Evolutionary conservation across 1,284 basidiomycete genomes (phyloP).

Genomic region (Leccinum ponderosum): DNA sequence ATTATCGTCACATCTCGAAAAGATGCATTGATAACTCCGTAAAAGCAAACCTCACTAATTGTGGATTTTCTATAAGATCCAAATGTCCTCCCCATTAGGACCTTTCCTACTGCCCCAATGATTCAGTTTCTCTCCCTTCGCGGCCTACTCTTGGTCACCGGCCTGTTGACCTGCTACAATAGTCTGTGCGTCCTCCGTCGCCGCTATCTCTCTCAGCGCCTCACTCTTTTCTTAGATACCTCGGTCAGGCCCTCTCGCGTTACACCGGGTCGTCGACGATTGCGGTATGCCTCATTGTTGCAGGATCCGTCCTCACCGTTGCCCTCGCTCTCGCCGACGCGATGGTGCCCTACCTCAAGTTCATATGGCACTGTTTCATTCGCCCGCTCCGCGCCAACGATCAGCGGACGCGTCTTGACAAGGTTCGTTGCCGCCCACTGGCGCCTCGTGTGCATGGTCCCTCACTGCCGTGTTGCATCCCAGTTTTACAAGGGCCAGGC

Average conservation of each 20-base stretch:
- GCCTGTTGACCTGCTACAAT: conserved; percentile 19
- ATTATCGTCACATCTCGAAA: neutral
- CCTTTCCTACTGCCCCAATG: neutral
- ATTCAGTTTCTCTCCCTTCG: conserved; percentile 12
- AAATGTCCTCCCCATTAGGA: neutral
- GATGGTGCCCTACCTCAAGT: conserved; percentile 42
- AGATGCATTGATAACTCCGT: conserved; percentile 1
- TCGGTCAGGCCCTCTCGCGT: conserved; percentile 24
- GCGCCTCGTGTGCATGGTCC: neutral
- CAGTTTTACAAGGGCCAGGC: conserved; percentile 73
- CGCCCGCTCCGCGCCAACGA: conserved; percentile 40
- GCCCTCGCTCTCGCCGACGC: conserved; percentile 23
- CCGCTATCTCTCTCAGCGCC: neutral
- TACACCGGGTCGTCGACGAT: conserved; percentile 32
- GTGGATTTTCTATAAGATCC: conserved; percentile 17
- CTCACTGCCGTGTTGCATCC: neutral
- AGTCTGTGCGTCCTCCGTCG: conserved; percentile 10
- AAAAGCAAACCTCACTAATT: neutral
- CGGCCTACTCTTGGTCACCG: conserved; percentile 19
- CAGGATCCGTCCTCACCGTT: conserved; percentile 23
- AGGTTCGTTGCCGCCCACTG: conserved; percentile 29
- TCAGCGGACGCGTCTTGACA: conserved; percentile 44
- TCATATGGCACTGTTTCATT: conserved; percentile 51
- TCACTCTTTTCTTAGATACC: conserved; percentile 12
- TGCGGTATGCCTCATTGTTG: conserved; percentile 29